Evolutionary conservation across 2,329 filamentous ascomycete genomes (phyloP), one percentile per base, ranked within the genome.

Genomic region (Chaetomiaceae sp.): DNA sequence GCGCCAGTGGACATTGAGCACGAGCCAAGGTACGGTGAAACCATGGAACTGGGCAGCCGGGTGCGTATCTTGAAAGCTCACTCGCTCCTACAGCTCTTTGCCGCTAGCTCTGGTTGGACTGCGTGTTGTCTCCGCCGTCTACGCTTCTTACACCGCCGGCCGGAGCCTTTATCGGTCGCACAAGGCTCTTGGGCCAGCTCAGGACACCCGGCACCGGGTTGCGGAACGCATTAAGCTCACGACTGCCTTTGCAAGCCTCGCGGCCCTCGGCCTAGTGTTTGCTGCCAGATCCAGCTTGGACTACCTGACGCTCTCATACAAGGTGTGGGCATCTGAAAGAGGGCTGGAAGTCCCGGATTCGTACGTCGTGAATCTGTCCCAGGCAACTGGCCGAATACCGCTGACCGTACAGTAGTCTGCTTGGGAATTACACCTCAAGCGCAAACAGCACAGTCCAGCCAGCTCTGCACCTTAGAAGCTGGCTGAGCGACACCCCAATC

Each of bases 401-500:
- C 42, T 38, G 26, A 38, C 18, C 14, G 4, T 5, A 11, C 2
- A 19, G 11, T 15, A 51, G 46, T 11, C 15, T 39, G 6, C 40
- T 50, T 35, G 27, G 43, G 20, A 43, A 39, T 22, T n/a, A 35
- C 24, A 15, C 32, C 7, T 15, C 32, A 38, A 44, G 34, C 3
- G 14, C 46, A 9, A 30, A 49, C 19, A 45, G 33, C 6, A 41
- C 38, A 2, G 59, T 62, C 20, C 52, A 55, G 9, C 54, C 53
- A 14, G 44, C 56, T 11, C 58, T 45, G 29, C 59, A 72, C 37
- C 56, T 76, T 36, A 68, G 67, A 10, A 68, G 70, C 20, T 82
- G 78, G 78, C 58, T 78, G 48, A 69, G 65, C 37, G 73, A 80
- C 29, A 72, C 72, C 2, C 68, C 76, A 19, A 58, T 81, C 18